Evolutionary conservation across 768 basidiomycete species (phyloP), one percentile per base, ranked within the genome.

Genomic region (Favolaschia claudopus): DNA sequence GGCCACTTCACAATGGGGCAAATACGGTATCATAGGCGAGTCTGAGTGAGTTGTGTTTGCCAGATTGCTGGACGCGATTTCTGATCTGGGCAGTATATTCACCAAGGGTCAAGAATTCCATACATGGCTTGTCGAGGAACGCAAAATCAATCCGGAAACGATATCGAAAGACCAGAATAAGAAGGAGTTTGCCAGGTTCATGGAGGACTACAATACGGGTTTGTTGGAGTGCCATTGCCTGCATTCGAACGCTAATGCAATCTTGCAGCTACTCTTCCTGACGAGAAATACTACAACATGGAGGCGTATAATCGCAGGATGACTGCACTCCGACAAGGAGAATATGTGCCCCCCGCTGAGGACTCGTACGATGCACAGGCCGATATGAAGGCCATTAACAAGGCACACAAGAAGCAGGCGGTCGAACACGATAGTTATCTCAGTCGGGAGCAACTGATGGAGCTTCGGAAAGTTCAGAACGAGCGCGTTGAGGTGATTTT

Each of bases 231-330:
- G n/a, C 20, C 13, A 12, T 33, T n/a, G 28, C 13, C n/a, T 28
- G 4, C 33, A 19, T 54, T 15, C 9, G 7, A 13, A 1, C 33
- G 22, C 42, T 54, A 3, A 64, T 38, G 12, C 8, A 3, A 10
- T 10, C 31, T 9, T 49, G 19, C 55, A 95, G 95, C 94, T 14
- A 97, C 95, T 4, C 81, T 97, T 3, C 93, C 95, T 10, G 91
- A 96, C 67, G 94, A 96, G 72, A 97, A 97, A 72, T 97, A 95
- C 73, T 96, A 96, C 73, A 85, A 95, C 69, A 93, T 96, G 84
- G 87, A 86, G 52, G 82, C 85, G 6, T 95, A 94, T 70, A 93
- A 95, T 59, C 79, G 79, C 20, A 88, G 93, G 43, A 96, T 96
- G 95, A 73, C 84, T 33, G 87, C 92, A 20, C 76, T 96, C 45